These are phyloP conservation scores for Tetratostichococcus sp. DNA, from an alignment of 139 green algal genomes.

Conservation along the genomic window DNA sequence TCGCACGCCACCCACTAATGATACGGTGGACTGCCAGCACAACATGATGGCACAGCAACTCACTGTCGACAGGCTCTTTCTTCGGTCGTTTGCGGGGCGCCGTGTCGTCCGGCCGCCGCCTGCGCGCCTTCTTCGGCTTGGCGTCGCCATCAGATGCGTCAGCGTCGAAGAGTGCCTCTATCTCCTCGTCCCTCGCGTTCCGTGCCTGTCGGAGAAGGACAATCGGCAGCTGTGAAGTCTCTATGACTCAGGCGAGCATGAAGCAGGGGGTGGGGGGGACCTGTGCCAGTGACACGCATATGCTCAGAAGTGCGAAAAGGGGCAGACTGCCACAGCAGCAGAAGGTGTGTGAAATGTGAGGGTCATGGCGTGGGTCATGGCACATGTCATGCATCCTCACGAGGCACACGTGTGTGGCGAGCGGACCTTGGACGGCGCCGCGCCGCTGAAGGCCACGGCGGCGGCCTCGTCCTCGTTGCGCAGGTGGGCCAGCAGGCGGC, in stretches of 20 bases:
- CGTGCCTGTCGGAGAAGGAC: background rate
- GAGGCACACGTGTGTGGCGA: too few relatives aligned
- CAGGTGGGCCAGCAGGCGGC: slow-evolving; percentile 40
- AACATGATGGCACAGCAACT: too few relatives aligned
- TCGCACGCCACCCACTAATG: too few relatives aligned
- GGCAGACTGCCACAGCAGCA: too few relatives aligned
- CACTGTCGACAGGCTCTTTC: background rate
- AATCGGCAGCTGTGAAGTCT: background rate
- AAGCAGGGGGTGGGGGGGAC: too few relatives aligned
- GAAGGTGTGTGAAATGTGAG: too few relatives aligned
- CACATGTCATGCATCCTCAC: too few relatives aligned
- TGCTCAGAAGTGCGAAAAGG: too few relatives aligned
- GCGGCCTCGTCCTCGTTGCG: slow-evolving; percentile 15
- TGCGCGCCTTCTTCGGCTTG: background rate
- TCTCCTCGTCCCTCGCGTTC: background rate
- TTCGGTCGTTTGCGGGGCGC: background rate
- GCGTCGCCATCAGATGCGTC: background rate
- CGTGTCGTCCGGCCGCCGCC: background rate
- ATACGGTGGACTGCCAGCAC: too few relatives aligned
- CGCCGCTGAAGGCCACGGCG: slow-evolving; percentile 6
- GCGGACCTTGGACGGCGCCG: slow-evolving; percentile 5
- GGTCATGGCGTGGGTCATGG: too few relatives aligned
- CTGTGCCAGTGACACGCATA: too few relatives aligned
- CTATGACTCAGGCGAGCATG: too few relatives aligned
- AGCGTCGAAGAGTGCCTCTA: background rate